A percentile compares a stretch with the other conserved stretches of the same genome.
Conservation (phyloP, 371 early-diverging fungal genomes). For the Apophysomyces ossiformis region DNA sequence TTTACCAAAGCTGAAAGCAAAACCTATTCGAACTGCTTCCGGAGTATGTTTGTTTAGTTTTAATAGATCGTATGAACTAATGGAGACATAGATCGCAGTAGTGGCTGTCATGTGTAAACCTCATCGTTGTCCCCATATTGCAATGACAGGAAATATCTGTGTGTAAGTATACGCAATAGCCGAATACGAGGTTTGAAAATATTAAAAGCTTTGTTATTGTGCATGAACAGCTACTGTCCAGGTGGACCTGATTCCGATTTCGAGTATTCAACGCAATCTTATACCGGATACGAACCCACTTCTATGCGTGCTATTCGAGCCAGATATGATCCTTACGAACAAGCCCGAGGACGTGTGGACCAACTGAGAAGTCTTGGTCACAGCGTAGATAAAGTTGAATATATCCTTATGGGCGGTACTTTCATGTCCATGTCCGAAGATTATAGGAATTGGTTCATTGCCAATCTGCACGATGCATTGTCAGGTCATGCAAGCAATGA, state of each 20-base stretch:
- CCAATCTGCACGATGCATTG: conserved; percentile 97
- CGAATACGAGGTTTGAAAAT: not conserved
- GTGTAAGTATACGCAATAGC: conserved; percentile 64
- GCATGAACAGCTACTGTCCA: conserved; percentile 88
- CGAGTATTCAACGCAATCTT: conserved; percentile 99
- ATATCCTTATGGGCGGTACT: conserved; percentile 99
- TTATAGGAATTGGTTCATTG: conserved; percentile 98
- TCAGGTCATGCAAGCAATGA: conserved; percentile 91
- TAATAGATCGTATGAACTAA: not conserved
- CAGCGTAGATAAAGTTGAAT: conserved; percentile 98
- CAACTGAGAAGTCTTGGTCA: conserved; percentile 98
- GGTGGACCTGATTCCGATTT: conserved; percentile 99
- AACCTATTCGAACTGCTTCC: conserved; percentile 97
- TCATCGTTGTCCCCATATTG: conserved; percentile 99
- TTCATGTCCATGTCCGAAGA: conserved; percentile 98
- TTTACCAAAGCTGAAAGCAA: conserved; percentile 79
- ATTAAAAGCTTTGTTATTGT: not conserved
- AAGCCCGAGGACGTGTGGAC: conserved; percentile 95
- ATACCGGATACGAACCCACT: conserved; percentile 99
- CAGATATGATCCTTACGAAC: conserved; percentile 99
- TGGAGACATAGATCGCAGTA: conserved; percentile 84
- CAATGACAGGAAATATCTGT: conserved; percentile 99
- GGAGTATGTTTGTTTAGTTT: conserved; percentile 70
- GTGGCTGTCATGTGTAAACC: conserved; percentile 99
- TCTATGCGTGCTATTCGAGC: conserved; percentile 99